A percentile compares a stretch with the other conserved stretches of the same genome.
These are phyloP conservation scores for Sporothrix pallida DNA, from an alignment of 2,329 filamentous ascomycete genomes.

Conservation along the genomic window DNA sequence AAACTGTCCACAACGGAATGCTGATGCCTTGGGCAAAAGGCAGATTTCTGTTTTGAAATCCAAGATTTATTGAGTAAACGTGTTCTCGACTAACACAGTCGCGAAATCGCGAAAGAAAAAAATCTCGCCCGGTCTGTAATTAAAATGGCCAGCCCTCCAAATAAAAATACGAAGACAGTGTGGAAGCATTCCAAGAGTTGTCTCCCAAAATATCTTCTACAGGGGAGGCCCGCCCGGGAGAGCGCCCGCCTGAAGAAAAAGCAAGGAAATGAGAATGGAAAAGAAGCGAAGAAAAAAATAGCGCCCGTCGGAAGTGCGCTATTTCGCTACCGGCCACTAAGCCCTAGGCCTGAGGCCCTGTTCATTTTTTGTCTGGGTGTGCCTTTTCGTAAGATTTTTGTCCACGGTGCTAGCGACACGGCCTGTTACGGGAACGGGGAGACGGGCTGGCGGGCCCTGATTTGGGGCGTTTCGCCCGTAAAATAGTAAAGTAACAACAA, in stretches of 20 bases:
- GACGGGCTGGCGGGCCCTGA: neutral
- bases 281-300: neutral
- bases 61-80: neutral
- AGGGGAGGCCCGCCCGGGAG: neutral
- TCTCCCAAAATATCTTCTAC: constrained; percentile 8
- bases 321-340: neutral
- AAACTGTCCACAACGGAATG: constrained; percentile 1
- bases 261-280: neutral
- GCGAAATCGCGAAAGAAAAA: neutral
- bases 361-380: neutral
- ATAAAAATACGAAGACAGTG: constrained; percentile 25
- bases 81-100: neutral
- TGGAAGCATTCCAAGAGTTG: neutral
- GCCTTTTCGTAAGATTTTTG: neutral
- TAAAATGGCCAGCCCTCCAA: neutral
- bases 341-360: neutral
- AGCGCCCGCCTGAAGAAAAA: neutral
- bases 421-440: constrained; percentile 11
- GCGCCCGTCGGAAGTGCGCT: neutral
- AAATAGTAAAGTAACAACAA: neutral
- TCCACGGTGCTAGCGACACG: constrained; percentile 7
- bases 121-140: neutral
- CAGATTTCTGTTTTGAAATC: neutral
- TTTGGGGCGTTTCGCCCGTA: constrained; percentile 6
- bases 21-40: neutral